These are phyloP conservation scores for Vigna unguiculata DNA, from an alignment of 306 rosid species.

Conservation along the genomic window DNA sequence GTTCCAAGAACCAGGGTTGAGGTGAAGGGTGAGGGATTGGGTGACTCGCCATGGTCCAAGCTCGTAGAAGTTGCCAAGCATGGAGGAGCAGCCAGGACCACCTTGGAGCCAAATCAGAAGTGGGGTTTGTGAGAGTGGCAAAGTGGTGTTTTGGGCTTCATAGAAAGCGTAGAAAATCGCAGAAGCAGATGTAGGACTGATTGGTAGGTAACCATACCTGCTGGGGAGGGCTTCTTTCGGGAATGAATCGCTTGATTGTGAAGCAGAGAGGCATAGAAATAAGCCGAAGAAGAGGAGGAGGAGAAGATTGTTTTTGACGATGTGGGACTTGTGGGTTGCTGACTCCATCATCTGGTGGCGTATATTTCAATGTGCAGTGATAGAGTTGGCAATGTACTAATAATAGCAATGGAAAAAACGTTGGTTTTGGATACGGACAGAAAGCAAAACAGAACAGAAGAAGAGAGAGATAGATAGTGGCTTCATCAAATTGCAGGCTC, in stretches of 20 bases:
- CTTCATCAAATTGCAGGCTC: too few relatives aligned
- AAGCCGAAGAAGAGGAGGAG: slow-evolving; percentile 14
- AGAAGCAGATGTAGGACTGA: slow-evolving; percentile 54
- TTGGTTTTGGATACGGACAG: neutral
- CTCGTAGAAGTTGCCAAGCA: slow-evolving; percentile 79
- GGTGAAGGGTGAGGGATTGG: slow-evolving; percentile 47
- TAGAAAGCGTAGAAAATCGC: slow-evolving; percentile 82
- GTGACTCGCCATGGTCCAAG: slow-evolving; percentile 84
- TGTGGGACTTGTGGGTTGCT: neutral
- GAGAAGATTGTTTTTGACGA: slow-evolving; percentile 9
- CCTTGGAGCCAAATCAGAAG: slow-evolving; percentile 93
- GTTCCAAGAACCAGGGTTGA: slow-evolving; percentile 79
- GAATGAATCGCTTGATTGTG: slow-evolving; percentile 37
- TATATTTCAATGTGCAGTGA: neutral
- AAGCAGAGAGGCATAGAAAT: neutral
- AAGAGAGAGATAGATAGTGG: too few relatives aligned
- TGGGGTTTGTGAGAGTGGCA: slow-evolving; percentile 67
- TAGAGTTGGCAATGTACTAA: neutral
- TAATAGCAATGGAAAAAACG: neutral
- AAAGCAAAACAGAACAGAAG: neutral
- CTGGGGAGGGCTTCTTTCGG: slow-evolving; percentile 76
- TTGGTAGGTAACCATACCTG: slow-evolving; percentile 74
- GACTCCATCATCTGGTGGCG: slow-evolving; percentile 30
- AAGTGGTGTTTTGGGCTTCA: slow-evolving; percentile 67
- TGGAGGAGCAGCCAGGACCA: slow-evolving; percentile 96